These are phyloP conservation scores for Epithele typhae DNA, from an alignment of 768 basidiomycete species.

Conservation along the genomic window DNA sequence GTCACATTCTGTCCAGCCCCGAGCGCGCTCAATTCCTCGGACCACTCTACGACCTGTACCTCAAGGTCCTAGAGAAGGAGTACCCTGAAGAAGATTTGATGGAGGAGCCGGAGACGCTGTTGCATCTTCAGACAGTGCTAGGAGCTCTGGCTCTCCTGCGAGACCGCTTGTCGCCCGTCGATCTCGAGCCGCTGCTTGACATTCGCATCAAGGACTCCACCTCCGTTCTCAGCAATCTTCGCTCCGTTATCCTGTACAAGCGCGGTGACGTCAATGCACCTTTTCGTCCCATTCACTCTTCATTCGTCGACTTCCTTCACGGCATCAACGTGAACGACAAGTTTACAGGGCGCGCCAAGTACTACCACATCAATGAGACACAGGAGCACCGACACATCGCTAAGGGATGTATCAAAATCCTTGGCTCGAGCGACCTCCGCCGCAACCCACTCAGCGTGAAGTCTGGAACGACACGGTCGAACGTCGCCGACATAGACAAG, in stretches of 20 bases:
- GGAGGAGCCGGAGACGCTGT: not conserved
- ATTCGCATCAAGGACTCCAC: not conserved
- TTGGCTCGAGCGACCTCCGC: too few species aligned
- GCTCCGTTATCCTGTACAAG: not conserved
- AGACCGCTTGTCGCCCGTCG: not conserved
- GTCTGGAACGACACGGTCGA: too few species aligned
- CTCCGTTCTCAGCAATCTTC: not conserved
- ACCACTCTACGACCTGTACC: conserved; percentile 3
- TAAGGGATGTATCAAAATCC: too few species aligned
- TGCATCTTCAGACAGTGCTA: not conserved
- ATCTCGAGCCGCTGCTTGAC: not conserved
- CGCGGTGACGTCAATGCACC: not conserved
- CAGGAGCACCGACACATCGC: too few species aligned
- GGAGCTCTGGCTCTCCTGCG: not conserved
- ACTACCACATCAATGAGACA: not conserved
- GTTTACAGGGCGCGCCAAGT: not conserved
- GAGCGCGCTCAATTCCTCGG: not conserved
- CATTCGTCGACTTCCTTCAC: conserved; percentile 4
- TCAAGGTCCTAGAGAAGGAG: not conserved
- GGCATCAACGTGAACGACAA: not conserved
- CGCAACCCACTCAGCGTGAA: too few species aligned
- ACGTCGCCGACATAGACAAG: not conserved
- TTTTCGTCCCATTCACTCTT: conserved; percentile 1
- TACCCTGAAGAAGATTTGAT: not conserved
- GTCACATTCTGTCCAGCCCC: not conserved